A percentile compares a stretch with the other conserved stretches of the same genome.
Evolutionary conservation across 495 filamentous ascomycete species (phyloP).

Genomic region (Lasiosphaeria hispida): DNA sequence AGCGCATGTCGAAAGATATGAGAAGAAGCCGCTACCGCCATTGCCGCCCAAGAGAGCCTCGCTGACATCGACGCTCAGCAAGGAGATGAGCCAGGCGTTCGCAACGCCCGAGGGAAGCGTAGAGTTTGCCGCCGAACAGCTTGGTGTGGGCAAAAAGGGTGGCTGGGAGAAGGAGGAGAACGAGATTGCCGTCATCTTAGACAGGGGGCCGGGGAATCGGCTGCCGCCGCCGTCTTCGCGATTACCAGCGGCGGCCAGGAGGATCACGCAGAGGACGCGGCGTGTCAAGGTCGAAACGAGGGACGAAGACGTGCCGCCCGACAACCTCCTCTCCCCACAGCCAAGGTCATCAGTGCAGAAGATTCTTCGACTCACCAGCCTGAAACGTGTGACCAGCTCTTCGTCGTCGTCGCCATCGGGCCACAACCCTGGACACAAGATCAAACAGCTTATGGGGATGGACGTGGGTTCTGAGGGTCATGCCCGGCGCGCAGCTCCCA

Average conservation of each 20-base stretch:
- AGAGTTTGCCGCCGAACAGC: not conserved
- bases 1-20: slow-evolving; percentile 20
- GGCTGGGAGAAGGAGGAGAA: slow-evolving; percentile 16
- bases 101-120: slow-evolving; percentile 12
- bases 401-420: slow-evolving; percentile 16
- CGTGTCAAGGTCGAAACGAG: not conserved
- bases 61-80: slow-evolving; percentile 21
- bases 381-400: not conserved
- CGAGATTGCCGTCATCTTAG: slow-evolving; percentile 14
- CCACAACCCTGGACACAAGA: slow-evolving; percentile 21
- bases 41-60: slow-evolving; percentile 20
- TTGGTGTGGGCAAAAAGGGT: not conserved
- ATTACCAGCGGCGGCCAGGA: slow-evolving; percentile 1
- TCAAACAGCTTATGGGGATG: slow-evolving; percentile 23
- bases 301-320: not conserved
- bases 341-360: slow-evolving; percentile 13
- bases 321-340: slow-evolving; percentile 10
- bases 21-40: slow-evolving; percentile 25
- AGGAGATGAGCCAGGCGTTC: slow-evolving; percentile 25
- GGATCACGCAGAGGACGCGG: not conserved
- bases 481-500: not conserved
- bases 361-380: slow-evolving; percentile 11
- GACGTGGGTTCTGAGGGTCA: slow-evolving; percentile 8
- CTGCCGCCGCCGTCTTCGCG: not conserved
- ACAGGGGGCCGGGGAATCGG: not conserved